A percentile compares a stretch with the other conserved stretches of the same genome.
Conservation (phyloP, 345 rosid species). For the Arabis hirsuta region DNA sequence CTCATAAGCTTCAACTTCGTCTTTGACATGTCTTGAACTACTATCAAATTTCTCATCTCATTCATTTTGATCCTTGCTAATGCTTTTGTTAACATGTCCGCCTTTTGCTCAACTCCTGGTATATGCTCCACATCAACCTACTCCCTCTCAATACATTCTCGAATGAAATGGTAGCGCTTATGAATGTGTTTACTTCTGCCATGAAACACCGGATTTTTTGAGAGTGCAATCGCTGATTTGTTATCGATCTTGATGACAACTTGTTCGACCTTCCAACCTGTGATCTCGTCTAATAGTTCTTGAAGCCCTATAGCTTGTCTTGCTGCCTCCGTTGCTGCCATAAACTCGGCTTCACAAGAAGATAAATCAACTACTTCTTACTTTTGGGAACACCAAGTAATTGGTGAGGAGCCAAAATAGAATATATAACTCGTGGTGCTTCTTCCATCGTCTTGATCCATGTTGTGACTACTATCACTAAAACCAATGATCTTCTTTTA, state of each 20-base stretch:
- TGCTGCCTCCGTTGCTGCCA: background rate
- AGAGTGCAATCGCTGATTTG: background rate
- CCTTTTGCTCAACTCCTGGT: background rate
- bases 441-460: background rate
- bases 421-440: background rate
- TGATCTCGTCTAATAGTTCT: too few species aligned
- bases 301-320: background rate
- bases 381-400: background rate
- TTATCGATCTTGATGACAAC: background rate
- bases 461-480: background rate
- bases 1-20: background rate
- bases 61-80: background rate
- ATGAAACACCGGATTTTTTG: background rate
- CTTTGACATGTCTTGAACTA: background rate
- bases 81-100: background rate
- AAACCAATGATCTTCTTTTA: background rate
- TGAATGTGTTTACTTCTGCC: background rate
- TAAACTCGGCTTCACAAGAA: background rate
- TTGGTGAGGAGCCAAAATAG: background rate
- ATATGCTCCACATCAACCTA: background rate
- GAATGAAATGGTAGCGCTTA: background rate
- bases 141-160: background rate
- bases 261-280: too few species aligned
- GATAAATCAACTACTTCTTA: background rate
- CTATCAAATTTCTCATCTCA: background rate